Percentiles rank a stretch among this genome's conserved stretches.
Evolutionary conservation across 352 stramenopile species (phyloP).

Genomic region (Globisporangium spiculum): DNA sequence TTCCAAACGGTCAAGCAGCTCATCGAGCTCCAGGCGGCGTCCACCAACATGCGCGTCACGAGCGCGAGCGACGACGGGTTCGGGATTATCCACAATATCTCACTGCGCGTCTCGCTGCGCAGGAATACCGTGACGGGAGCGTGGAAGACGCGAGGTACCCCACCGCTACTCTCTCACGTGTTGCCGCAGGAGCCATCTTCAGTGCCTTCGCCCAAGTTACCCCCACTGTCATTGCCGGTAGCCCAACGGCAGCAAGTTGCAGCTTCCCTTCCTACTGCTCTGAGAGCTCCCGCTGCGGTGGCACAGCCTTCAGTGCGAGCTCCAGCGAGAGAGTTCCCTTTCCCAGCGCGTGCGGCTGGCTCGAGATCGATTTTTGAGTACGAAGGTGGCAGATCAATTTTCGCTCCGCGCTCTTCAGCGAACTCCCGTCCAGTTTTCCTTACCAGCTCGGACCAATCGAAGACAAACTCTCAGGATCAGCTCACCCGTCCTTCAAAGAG

Average conservation of each 20-base stretch:
- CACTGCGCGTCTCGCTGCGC: neutral
- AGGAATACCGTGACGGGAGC: neutral
- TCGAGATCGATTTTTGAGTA: conserved; percentile 9
- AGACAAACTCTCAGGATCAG: neutral
- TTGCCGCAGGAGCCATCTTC: neutral
- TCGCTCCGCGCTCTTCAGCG: neutral
- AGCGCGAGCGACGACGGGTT: neutral
- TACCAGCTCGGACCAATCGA: neutral
- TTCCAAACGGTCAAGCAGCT: conserved; percentile 11
- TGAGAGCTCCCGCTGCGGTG: neutral
- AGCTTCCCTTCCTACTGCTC: conserved; percentile 2
- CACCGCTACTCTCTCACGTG: neutral
- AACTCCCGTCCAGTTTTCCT: neutral
- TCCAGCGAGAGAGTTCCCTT: conserved; percentile 6
- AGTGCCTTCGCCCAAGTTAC: neutral
- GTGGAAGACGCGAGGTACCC: conserved; percentile 2
- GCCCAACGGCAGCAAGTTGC: neutral
- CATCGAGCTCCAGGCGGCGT: conserved; percentile 10
- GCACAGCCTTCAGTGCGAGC: neutral
- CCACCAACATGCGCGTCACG: conserved; percentile 16
- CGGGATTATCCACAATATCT: neutral
- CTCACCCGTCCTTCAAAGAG: neutral
- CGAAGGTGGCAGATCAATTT: conserved; percentile 3
- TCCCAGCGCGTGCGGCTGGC: neutral
- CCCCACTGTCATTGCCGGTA: neutral